Base-by-base conservation (phyloP, 2,329 filamentous ascomycete species). In the Fusarium humuli region DNA sequence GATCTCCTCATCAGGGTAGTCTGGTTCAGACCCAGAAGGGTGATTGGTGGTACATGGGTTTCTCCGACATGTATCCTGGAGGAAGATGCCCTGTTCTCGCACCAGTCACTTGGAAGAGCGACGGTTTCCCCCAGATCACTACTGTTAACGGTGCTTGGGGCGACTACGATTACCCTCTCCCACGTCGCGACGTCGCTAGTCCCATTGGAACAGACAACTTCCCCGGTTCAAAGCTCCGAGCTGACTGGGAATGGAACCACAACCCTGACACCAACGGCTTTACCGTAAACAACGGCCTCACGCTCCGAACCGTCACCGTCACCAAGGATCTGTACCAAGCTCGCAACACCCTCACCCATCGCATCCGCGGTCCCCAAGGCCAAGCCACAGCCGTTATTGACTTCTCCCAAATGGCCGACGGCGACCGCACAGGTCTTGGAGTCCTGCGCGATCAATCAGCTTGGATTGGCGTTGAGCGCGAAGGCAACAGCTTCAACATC, bases 31-130 rank as follows among this genome's bases (percentile, higher is more conserved):
- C 85, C 0, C 81, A 81, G 2, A 75, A 80, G 9, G 85, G 85
- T 0, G 77, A 84, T 16, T 90, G 87, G 87, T 88, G 86, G 70
- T 90, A 87, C 68, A 84, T 88, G 76, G 82, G 84, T 0, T 90
- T 89, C 70, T 75, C 83, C 7, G 85, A 86, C 67, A 79, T 81
- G 0, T 90, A 86, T 54, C 87, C 88, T 0, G 83, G 80, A 4
- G 88, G 87, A 0, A 81, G 87, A n/a, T 83, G 87, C 12, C 87
- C 87, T 0, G 84, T 87, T 0, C 76, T 88, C 2, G 86, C 87
- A 0, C 87, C 87, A 0, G 81, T 79, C 0, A 88, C 61, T 5
- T 63, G 61, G 61, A 61, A 61, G 9, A 57, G 48, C 0, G 61
- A 64, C n/a, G 61, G 61, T 0, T 64, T 32, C 12, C 61, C 61